A percentile compares a stretch with the other conserved stretches of the same genome.
Conservation (phyloP, 805 yeast species). For the Cyberlindnera sargentensis region DNA sequence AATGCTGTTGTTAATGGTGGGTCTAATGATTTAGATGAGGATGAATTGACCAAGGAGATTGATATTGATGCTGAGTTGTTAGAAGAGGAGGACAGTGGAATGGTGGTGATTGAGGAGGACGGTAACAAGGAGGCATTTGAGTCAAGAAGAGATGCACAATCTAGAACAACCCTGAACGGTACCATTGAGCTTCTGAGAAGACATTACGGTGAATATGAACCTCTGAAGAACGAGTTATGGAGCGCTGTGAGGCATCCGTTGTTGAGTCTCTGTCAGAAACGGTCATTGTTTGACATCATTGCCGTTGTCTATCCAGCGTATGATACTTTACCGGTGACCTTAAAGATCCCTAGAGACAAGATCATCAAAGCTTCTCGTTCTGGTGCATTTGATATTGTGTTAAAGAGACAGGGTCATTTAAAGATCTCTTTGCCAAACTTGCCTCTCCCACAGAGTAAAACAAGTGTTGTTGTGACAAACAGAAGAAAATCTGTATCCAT, state of each 20-base stretch:
- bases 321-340: slow-evolving; percentile 52
- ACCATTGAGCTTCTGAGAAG: slow-evolving; percentile 58
- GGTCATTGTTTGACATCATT: slow-evolving; percentile 57
- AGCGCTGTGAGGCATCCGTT: slow-evolving; percentile 55
- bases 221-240: slow-evolving; percentile 63
- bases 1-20: slow-evolving; percentile 60
- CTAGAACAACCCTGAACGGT: slow-evolving; percentile 59
- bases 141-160: slow-evolving; percentile 54
- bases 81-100: slow-evolving; percentile 24
- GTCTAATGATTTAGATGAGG: slow-evolving; percentile 53
- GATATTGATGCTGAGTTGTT: slow-evolving; percentile 5
- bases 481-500: background rate
- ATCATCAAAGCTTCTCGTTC: slow-evolving; percentile 52
- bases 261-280: slow-evolving; percentile 49
- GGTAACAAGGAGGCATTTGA: slow-evolving; percentile 37
- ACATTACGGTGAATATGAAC: slow-evolving; percentile 46
- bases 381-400: slow-evolving; percentile 46
- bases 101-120: slow-evolving; percentile 49
- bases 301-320: slow-evolving; percentile 57
- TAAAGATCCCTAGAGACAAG: slow-evolving; percentile 63
- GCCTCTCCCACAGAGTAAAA: background rate
- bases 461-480: background rate
- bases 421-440: slow-evolving; percentile 17
- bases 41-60: slow-evolving; percentile 38
- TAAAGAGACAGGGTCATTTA: slow-evolving; percentile 45